Evolutionary conservation across 2,329 filamentous ascomycete genomes (phyloP).

Genomic region (Trichophyton schoenleinii): DNA sequence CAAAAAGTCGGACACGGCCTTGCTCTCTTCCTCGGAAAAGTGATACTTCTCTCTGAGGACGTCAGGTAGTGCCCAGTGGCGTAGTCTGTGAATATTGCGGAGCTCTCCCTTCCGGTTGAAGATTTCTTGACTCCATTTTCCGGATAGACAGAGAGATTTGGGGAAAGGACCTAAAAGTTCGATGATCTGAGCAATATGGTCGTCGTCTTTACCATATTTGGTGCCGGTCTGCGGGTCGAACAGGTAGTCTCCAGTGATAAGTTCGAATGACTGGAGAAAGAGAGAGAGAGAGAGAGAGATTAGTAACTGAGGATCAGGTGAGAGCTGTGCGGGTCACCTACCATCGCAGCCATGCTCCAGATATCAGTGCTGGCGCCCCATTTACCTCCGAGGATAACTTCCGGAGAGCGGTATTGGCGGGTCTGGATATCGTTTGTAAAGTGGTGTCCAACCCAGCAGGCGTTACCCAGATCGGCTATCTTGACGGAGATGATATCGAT

Average conservation of each 20-base stretch:
- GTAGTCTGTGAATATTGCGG: slow-evolving; percentile 88
- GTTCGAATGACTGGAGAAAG: slow-evolving; percentile 49
- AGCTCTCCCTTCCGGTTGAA: slow-evolving; percentile 97
- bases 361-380: slow-evolving; percentile 99
- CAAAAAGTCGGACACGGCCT: slow-evolving; percentile 68
- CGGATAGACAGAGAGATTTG: slow-evolving; percentile 77
- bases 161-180: slow-evolving; percentile 90
- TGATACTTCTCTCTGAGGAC: slow-evolving; percentile 95
- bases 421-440: slow-evolving; percentile 99
- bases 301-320: neutral
- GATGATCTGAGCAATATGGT: slow-evolving; percentile 98
- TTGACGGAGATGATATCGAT: slow-evolving; percentile 89
- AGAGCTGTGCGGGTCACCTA: slow-evolving; percentile 31
- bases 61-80: slow-evolving; percentile 89
- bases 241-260: slow-evolving; percentile 95
- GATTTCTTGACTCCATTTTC: slow-evolving; percentile 97
- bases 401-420: slow-evolving; percentile 88
- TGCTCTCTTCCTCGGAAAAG: slow-evolving; percentile 70
- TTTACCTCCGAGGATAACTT: slow-evolving; percentile 91
- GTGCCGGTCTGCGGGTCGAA: slow-evolving; percentile 97
- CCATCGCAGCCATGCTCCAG: slow-evolving; percentile 99
- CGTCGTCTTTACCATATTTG: slow-evolving; percentile 98
- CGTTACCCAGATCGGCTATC: slow-evolving; percentile 95
- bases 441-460: slow-evolving; percentile 97
- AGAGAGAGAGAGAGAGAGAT: too few species aligned